Evolutionary conservation across 148 eudicot species (phyloP).

Genomic region (Spergularia bocconei): DNA sequence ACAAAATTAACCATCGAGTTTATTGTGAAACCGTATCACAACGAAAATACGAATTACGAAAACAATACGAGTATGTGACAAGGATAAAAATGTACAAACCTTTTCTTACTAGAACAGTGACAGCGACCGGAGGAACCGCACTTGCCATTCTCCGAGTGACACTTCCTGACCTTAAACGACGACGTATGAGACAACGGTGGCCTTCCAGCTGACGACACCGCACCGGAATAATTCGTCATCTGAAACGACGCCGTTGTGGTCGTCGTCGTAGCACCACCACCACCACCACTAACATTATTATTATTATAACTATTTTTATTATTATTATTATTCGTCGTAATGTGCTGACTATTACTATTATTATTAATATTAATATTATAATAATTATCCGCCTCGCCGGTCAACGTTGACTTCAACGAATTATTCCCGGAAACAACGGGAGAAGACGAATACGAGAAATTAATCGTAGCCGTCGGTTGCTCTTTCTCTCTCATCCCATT

Average conservation of each 20-base stretch:
- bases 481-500: slow-evolving; percentile 18
- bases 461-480: slow-evolving; percentile 37
- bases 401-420: slow-evolving; percentile 65
- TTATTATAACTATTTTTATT: neutral
- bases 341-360: neutral
- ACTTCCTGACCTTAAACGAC: slow-evolving; percentile 64
- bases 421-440: slow-evolving; percentile 46
- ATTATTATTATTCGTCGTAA: slow-evolving; percentile 5
- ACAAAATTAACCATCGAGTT: no score
- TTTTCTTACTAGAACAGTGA: slow-evolving; percentile 71
- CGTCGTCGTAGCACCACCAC: neutral
- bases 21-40: no score
- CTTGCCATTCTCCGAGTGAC: slow-evolving; percentile 76
- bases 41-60: no score
- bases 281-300: neutral
- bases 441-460: slow-evolving; percentile 58
- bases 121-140: slow-evolving; percentile 77
- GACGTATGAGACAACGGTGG: slow-evolving; percentile 64
- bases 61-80: no score
- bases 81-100: slow-evolving; percentile 48
- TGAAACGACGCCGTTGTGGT: slow-evolving; percentile 43
- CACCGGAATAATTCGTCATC: slow-evolving; percentile 41
- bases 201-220: slow-evolving; percentile 49
- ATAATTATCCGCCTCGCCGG: slow-evolving; percentile 42
- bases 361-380: neutral